Conservation (phyloP, 2,329 filamentous ascomycete species). For the Thielaviopsis musarum region DNA sequence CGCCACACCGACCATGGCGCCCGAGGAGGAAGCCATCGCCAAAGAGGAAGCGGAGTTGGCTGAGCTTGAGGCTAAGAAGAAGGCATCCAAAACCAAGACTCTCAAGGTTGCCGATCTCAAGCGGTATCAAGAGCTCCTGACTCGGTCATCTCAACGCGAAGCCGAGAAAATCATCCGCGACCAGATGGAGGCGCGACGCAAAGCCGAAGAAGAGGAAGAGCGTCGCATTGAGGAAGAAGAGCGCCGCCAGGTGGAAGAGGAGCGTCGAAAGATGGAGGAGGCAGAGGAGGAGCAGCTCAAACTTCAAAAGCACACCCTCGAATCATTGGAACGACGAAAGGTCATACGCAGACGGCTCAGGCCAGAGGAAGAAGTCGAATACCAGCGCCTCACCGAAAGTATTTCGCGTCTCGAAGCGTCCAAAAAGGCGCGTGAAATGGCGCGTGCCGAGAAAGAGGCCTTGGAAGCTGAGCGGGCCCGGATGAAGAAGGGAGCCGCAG, state of each 20-base stretch:
- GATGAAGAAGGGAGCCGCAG: not conserved
- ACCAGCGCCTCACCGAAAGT: not conserved
- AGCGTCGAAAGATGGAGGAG: conserved; percentile 1
- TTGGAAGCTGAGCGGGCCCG: not conserved
- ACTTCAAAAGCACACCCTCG: not conserved
- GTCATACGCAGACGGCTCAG: conserved; percentile 2
- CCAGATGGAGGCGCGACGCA: conserved; percentile 4
- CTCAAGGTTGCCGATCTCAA: conserved; percentile 2
- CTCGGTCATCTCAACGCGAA: conserved; percentile 9
- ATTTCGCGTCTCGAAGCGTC: not conserved
- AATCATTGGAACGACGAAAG: conserved; percentile 1
- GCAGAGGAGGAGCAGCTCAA: not conserved
- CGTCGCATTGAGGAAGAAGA: conserved; percentile 8
- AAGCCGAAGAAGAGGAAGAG: conserved; percentile 6
- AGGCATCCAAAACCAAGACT: not conserved
- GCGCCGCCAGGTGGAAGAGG: conserved; percentile 6
- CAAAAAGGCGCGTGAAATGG: not conserved
- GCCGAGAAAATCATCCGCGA: conserved; percentile 6
- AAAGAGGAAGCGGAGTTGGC: conserved; percentile 8
- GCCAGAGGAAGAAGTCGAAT: not conserved
- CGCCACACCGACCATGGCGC: not conserved
- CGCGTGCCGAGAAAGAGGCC: not conserved
- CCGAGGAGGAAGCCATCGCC: conserved; percentile 7
- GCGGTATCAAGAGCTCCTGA: conserved; percentile 9
- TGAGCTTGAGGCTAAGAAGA: conserved; percentile 6